A percentile compares a stretch with the other conserved stretches of the same genome.
Evolutionary conservation across 495 filamentous ascomycete genomes (phyloP).

Genomic region (Aspergillus saccharolyticus): DNA sequence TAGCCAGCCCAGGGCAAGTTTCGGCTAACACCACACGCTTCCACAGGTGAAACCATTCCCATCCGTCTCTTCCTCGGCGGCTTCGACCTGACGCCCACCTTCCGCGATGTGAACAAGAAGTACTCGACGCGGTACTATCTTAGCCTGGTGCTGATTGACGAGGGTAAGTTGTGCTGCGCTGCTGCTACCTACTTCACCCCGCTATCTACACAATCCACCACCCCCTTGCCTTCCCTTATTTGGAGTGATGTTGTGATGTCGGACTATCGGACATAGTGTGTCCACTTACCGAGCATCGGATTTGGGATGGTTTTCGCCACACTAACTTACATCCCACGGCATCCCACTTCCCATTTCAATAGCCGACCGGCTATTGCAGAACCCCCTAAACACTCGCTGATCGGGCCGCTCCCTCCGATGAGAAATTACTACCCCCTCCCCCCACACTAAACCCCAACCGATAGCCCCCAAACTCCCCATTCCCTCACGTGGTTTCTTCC

Average conservation of each 20-base stretch:
- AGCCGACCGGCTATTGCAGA: conserved; percentile 37
- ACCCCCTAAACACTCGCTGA: not conserved
- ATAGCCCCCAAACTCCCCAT: not conserved
- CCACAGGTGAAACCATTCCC: conserved; percentile 86
- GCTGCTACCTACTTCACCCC: conserved; percentile 3
- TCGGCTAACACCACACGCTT: no score
- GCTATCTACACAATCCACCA: no score
- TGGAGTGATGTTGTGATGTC: conserved; percentile 3
- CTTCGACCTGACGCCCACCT: conserved; percentile 96
- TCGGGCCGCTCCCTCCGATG: conserved; percentile 17
- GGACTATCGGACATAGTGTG: not conserved
- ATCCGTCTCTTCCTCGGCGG: conserved; percentile 97
- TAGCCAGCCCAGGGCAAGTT: no score
- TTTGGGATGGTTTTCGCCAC: no score
- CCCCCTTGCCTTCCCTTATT: not conserved
- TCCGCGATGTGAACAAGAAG: conserved; percentile 99
- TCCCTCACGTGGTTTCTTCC: conserved; percentile 25
- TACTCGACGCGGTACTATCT: conserved; percentile 98
- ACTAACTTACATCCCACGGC: conserved; percentile 16
- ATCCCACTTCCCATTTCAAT: conserved; percentile 24
- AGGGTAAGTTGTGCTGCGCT: conserved; percentile 55
- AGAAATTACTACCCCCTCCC: conserved; percentile 26
- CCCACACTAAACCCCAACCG: conserved; percentile 32
- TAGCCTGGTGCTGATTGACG: conserved; percentile 92
- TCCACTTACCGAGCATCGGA: not conserved